Evolutionary conservation across 129 eudicot species (phyloP).

Genomic region (Artemisia argyi): DNA sequence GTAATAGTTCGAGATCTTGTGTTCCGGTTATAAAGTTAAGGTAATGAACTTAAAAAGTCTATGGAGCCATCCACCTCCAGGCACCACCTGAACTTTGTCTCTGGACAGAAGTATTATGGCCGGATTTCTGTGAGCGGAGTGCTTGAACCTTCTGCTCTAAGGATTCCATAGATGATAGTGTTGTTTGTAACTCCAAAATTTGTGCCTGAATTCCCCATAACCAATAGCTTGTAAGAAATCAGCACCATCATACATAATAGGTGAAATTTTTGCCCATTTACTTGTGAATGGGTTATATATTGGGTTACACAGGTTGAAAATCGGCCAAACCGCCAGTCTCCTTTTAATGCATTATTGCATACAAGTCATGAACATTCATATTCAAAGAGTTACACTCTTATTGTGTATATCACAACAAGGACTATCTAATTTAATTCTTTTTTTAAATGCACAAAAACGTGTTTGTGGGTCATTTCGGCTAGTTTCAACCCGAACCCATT

Average conservation of each 20-base stretch:
- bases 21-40: slow-evolving; percentile 13
- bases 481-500: no score
- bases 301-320: background rate
- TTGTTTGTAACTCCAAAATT: slow-evolving; percentile 70
- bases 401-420: no score
- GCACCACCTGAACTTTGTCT: slow-evolving; percentile 65
- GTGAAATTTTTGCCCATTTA: background rate
- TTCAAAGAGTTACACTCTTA: no score
- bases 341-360: no score
- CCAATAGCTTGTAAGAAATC: slow-evolving; percentile 9
- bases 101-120: slow-evolving; percentile 44
- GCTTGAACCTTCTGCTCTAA: slow-evolving; percentile 74
- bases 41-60: slow-evolving; percentile 23
- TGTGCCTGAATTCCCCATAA: slow-evolving; percentile 65
- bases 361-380: no score
- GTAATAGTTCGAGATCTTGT: slow-evolving; percentile 14
- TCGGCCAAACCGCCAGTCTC: no score
- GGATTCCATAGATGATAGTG: slow-evolving; percentile 69
- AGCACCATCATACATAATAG: background rate
- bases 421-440: background rate
- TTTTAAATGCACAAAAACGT: no score
- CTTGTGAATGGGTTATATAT: background rate
- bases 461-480: no score
- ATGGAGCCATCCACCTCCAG: slow-evolving; percentile 79
- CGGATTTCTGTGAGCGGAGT: slow-evolving; percentile 73